Evolutionary conservation across 2,329 filamentous ascomycete genomes (phyloP).

Genomic region (Pseudogymnoascus sp.): DNA sequence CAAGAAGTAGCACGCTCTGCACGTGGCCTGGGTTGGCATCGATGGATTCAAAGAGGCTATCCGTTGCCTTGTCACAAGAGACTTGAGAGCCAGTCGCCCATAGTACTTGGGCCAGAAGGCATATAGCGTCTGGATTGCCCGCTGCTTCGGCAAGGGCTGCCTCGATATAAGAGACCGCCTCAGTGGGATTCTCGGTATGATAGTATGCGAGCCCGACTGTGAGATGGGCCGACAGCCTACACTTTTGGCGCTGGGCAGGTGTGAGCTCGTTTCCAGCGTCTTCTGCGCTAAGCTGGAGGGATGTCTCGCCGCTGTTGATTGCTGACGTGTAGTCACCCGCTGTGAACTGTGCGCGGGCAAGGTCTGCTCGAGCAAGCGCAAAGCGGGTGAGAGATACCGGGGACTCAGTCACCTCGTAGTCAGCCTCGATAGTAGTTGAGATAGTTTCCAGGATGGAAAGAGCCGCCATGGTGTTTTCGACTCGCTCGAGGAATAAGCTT

Average conservation of each 20-base stretch:
- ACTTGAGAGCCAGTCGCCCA: conserved; percentile 80
- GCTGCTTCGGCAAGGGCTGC: conserved; percentile 70
- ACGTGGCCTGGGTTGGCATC: conserved; percentile 69
- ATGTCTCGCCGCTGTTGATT: conserved; percentile 71
- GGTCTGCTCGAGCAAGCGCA: conserved; percentile 76
- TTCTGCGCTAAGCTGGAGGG: conserved; percentile 70
- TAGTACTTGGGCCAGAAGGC: conserved; percentile 80
- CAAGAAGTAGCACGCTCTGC: conserved; percentile 71
- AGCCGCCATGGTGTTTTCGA: conserved; percentile 59
- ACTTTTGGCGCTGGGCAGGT: conserved; percentile 56
- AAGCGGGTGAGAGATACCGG: conserved; percentile 65
- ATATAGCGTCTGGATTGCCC: conserved; percentile 74
- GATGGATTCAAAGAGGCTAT: conserved; percentile 73
- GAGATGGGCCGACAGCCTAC: conserved; percentile 76
- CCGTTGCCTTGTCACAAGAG: conserved; percentile 68
- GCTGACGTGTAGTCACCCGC: conserved; percentile 58
- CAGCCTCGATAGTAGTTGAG: conserved; percentile 64
- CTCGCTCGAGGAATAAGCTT: conserved; percentile 74
- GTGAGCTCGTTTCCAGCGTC: conserved; percentile 60
- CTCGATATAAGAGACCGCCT: conserved; percentile 73
- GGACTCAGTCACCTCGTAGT: conserved; percentile 81
- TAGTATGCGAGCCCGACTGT: conserved; percentile 80
- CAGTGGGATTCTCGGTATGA: conserved; percentile 56
- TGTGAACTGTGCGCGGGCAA: conserved; percentile 77
- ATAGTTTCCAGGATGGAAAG: conserved; percentile 58